Conservation (phyloP, 2,329 filamentous ascomycete genomes). For the Bimuria novae-zelandiae region DNA sequence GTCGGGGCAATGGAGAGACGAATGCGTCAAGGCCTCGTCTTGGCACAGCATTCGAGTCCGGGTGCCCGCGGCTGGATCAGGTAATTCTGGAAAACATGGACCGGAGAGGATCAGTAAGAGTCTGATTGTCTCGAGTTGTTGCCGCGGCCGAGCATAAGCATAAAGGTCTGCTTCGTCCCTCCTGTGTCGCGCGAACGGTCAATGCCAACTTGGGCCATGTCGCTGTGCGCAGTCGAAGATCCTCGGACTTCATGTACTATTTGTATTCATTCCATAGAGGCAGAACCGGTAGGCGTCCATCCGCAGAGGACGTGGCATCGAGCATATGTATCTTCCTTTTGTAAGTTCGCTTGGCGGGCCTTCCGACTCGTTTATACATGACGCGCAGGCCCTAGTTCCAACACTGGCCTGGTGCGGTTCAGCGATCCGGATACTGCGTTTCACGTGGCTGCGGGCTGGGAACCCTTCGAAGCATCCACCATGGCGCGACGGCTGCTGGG, state of each 20-base stretch:
- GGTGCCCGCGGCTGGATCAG: slow-evolving; percentile 3
- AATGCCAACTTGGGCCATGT: no score
- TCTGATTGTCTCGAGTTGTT: slow-evolving; percentile 1
- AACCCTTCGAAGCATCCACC: slow-evolving; percentile 24
- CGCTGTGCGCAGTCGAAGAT: no score
- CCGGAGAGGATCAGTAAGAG: slow-evolving; percentile 18
- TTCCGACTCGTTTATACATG: slow-evolving; percentile 27
- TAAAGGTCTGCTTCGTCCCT: no score
- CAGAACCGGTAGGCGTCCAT: background rate
- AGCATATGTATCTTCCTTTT: no score
- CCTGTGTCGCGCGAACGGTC: no score
- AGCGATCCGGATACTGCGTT: slow-evolving; percentile 29
- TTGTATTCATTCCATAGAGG: background rate
- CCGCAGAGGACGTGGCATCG: no score
- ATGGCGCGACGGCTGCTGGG: slow-evolving; percentile 27
- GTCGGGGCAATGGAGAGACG: background rate
- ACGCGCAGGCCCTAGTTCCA: slow-evolving; percentile 32
- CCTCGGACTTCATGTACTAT: no score
- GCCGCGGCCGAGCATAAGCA: no score
- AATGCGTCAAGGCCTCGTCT: slow-evolving; percentile 12
- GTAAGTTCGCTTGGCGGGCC: slow-evolving; percentile 33
- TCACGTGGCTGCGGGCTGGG: slow-evolving; percentile 37
- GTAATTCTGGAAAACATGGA: slow-evolving; percentile 6
- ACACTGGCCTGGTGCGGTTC: slow-evolving; percentile 18
- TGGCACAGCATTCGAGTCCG: slow-evolving; percentile 3